These are phyloP conservation scores for Phaffomyces thermotolerans DNA, from an alignment of 805 yeast genomes.

Conservation along the genomic window DNA sequence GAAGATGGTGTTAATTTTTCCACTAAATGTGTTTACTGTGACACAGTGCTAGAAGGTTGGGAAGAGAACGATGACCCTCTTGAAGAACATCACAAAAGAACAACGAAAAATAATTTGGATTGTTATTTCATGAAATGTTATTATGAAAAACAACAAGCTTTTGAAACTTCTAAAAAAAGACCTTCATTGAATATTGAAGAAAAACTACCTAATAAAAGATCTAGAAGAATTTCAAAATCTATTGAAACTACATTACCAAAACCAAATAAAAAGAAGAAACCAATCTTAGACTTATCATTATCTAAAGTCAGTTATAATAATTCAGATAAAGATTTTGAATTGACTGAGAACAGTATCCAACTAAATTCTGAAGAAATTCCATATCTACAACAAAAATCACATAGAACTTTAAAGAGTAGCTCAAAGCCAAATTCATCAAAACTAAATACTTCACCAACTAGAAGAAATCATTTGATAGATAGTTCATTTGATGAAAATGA, in stretches of 20 bases:
- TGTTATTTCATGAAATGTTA: slow-evolving; percentile 29
- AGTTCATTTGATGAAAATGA: slow-evolving; percentile 17
- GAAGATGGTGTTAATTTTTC: slow-evolving; percentile 38
- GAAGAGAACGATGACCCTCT: slow-evolving; percentile 56
- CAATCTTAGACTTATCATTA: too few relatives aligned
- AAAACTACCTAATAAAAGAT: not conserved
- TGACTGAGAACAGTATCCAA: slow-evolving; percentile 16
- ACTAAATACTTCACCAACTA: not conserved
- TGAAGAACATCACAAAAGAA: slow-evolving; percentile 44
- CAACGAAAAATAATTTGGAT: slow-evolving; percentile 21
- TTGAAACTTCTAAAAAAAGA: not conserved
- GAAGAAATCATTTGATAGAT: slow-evolving; percentile 18
- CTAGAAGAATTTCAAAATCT: not conserved
- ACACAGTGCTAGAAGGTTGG: slow-evolving; percentile 65
- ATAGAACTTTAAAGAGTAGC: not conserved
- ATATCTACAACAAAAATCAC: slow-evolving; percentile 8
- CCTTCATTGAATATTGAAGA: not conserved
- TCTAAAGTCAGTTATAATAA: not conserved
- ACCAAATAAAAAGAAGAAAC: slow-evolving; percentile 1
- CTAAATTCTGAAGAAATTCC: slow-evolving; percentile 15
- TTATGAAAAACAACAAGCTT: not conserved
- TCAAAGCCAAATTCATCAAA: slow-evolving; percentile 4
- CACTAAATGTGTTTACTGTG: slow-evolving; percentile 60
- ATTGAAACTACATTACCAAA: not conserved
- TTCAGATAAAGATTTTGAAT: slow-evolving; percentile 18